Evolutionary conservation across 768 basidiomycete genomes (phyloP), one percentile per base, ranked within the genome.

Genomic region (Scleroderma citrinum): DNA sequence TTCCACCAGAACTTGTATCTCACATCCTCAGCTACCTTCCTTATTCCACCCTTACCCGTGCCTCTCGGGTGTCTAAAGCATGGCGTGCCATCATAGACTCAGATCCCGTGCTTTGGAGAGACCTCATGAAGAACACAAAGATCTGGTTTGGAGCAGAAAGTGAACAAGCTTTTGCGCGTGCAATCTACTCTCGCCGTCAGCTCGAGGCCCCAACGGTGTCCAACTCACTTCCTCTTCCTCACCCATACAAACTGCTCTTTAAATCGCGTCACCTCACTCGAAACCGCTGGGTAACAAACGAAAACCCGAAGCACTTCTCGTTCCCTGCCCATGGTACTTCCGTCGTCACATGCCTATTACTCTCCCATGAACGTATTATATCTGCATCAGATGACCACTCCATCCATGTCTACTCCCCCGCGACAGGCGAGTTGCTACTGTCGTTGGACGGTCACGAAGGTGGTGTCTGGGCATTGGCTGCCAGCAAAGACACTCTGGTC

Each of bases 341-440:
- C 20, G 95, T 97, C 53, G 92, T 99, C 63, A 99, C 95, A 36
- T 96, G 93, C 65, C 81, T 97, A 40, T 80, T 97, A 58, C 91
- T 99, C 71, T 96, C 95, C 44, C 82, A 83, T 52, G 88, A 89
- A 26, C 91, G 94, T 52, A 92, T 99, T 69, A 92, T 99, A 60
- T 93, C 91, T 11, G 94, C 95, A 11, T 95, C 92, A 1, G 95
- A 99, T 66, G 94, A 97, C 67, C 92, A 97, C 59, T 89, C 92
- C 3, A 96, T 98, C 60, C 90, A 94, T 61, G 83, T 99, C 40
- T 97, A 95, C 65, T 87, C 85, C 20, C 93, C 91, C n/a, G 65
- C 77, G 19, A 88, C 85, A 0, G 95, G 95, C 12, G 75, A 80
- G 32, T 76, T 89, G 19, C 66, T 85, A 5, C 81, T 78, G 36